Base-by-base conservation (phyloP, 371 early-diverging fungal genomes). In the Lichtheimia hyalospora region DNA sequence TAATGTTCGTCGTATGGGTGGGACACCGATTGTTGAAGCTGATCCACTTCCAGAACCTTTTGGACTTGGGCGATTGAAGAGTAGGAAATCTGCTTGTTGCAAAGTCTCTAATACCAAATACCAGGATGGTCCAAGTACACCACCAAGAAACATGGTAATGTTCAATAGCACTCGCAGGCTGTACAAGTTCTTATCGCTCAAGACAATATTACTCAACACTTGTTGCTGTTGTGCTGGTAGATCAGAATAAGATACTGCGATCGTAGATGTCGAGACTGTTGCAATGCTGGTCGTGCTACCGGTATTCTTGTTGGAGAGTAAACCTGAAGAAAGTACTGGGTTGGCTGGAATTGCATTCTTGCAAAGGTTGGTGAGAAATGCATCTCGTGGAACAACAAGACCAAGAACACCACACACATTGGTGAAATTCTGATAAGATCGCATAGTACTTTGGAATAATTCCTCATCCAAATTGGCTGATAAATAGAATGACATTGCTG, bases 21-120 rank as follows among this genome's bases (percentile, higher is more conserved):
- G 54, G 15, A 43, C 61, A 41, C 52, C 51, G 0, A 52, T 40
- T 21, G 58, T 12, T 15, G 44, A 41, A 25, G 58, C 46, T 20
- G 41, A 25, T 16, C n/a, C 66, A 51, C 12, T 58, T 24, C 49
- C 34, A 49, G 55, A 50, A 10, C 73, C 71, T 58, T 77, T 81
- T 5, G 77, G 81, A n/a, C 56, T 61, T 14, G 76, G 81, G 54
- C 81, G 63, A 58, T 75, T 75, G 50, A 77, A 73, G 24, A 81
- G 54, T 27, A 81, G 52, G 43, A 77, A 72, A 54, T 96, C 94
- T 0, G 93, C 92, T 18, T 90, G 85, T 64, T 96, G 96, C 61
- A 96, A 74, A 1, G 96, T 93, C 62, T 94, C 94, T 28, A 96
- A 68, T 0, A 97, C 84, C 23, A 87, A 70, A 62, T 88, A 93